Conservation (phyloP, 2,329 filamentous ascomycete genomes). For the Amauroascus verrucosus region DNA sequence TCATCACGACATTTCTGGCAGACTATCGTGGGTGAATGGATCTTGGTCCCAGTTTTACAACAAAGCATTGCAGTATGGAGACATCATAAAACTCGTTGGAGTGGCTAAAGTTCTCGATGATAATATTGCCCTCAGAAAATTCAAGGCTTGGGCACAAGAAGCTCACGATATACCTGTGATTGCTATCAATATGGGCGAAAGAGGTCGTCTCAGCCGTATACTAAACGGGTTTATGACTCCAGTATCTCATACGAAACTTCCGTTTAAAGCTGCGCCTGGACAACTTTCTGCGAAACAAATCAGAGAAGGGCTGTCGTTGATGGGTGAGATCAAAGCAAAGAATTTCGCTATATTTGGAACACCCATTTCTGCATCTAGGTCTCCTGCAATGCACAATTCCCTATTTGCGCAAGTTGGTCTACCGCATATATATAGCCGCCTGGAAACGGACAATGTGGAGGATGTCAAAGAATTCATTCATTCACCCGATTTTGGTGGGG, state of each 20-base stretch:
- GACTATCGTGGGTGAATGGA: conserved; percentile 80
- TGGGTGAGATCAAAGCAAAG: conserved; percentile 66
- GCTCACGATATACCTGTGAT: conserved; percentile 77
- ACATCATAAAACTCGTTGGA: conserved; percentile 90
- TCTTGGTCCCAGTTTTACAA: conserved; percentile 90
- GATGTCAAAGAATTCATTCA: conserved; percentile 57
- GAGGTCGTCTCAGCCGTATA: conserved; percentile 80
- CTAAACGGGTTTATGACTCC: conserved; percentile 90
- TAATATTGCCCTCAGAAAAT: conserved; percentile 73
- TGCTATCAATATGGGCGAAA: conserved; percentile 85
- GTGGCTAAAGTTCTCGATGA: conserved; percentile 65
- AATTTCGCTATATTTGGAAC: conserved; percentile 82
- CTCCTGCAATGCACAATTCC: conserved; percentile 79
- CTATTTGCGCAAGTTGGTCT: conserved; percentile 68
- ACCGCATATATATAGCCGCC: conserved; percentile 66
- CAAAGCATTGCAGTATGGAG: conserved; percentile 75
- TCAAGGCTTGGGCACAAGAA: conserved; percentile 64
- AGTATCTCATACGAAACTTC: conserved; percentile 79
- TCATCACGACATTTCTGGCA: conserved; percentile 75
- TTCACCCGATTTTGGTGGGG: conserved; percentile 71
- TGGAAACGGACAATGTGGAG: conserved; percentile 60
- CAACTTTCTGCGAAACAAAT: conserved; percentile 89
- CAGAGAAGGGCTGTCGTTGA: conserved; percentile 61
- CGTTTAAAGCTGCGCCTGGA: conserved; percentile 85
- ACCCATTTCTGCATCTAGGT: conserved; percentile 71